Base-by-base conservation (phyloP, 2,329 filamentous ascomycete genomes). In the Xylaria sp. region DNA sequence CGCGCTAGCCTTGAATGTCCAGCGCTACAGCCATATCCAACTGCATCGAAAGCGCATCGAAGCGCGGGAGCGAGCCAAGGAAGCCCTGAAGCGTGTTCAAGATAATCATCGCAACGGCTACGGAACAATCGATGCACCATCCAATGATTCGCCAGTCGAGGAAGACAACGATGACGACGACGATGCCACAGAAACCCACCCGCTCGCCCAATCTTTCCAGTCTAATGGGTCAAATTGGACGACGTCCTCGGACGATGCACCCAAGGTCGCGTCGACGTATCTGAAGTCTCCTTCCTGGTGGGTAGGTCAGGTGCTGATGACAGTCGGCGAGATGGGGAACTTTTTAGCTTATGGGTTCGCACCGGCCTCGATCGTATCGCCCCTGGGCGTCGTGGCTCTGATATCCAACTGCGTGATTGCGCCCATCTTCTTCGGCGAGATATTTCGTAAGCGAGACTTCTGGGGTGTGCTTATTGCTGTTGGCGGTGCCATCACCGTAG, bases 331-430 rank as follows among this genome's bases (percentile, higher is more conserved):
- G 82, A 91, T 92, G 77, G 96, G 96, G 60, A 99, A 99, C 79
- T 99, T 99, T 77, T 83, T 99, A 71, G 96, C 96, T 0, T 99
- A 99, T 77, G 96, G 96, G 27, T 99, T 99, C 79, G 96, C 96
- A 34, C 96, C 96, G 3, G 96, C 96, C 7, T 98, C 96, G 14
- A 98, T 99, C 75, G 96, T 99, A 50, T 98, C 94, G 39, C 96
- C 96, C 0, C 85, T 99, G 5, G 96, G 96, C 9, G 96, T 99
- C n/a, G 96, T 99, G 12, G 96, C 96, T 1, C 84, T 99, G 70
- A 90, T 99, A 54, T 97, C 94, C 53, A 99, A 99, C 81, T 99
- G 96, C 80, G 88, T 99, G 68, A 97, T 99, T 78, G 96, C 96
- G 2, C 96, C 96, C 0, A 90, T 96, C 70, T 90, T 99, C 85